Evolutionary conservation across 345 rosid species (phyloP), one percentile per base, ranked within the genome.

Genomic region (Dipteronia sinensis): DNA sequence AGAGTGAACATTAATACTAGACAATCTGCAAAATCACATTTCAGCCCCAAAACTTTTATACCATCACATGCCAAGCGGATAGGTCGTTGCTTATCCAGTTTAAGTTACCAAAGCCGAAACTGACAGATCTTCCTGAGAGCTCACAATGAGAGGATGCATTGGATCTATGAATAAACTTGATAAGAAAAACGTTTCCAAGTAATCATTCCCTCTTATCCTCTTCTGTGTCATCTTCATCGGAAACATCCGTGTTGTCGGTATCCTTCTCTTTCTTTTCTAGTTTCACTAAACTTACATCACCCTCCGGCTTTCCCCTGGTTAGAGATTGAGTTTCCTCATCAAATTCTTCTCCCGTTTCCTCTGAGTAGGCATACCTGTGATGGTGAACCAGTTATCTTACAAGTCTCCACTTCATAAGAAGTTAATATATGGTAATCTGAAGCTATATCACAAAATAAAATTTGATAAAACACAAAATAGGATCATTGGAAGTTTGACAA

Each of bases 311-410:
- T 20, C 88, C 93, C 59, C 86, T 83, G 16, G 92, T 90, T 71
- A 94, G 83, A 66, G 98, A 88, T 78, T 86, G 92, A 76, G 82
- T 85, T 87, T 88, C 92, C 81, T 91, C 95, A 22, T 88, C 92
- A 65, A 61, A 88, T 67, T 88, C 97, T 29, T 87, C 91, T 74
- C 89, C 95, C 3, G 70, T 80, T 55, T 88, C 91, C 64, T 89
- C 97, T 0, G 95, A 87, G 83, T 93, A 94, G 23, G 98, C 98
- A 77, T 94, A 94, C 83, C 98, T 94, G 79, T 27, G 61, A 31
- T 6, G 20, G 69, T 73, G 62, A 55, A 40, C 74, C 71, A 16
- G 44, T 49, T 44, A 10, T 67, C 75, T 59, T 58, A 1, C 63
- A 7, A 58, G 22, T 58, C 12, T 58, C 2, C 25, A n/a, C 63